Conservation (phyloP, 163 green algal species). For the Scenedesmus sp. region DNA sequence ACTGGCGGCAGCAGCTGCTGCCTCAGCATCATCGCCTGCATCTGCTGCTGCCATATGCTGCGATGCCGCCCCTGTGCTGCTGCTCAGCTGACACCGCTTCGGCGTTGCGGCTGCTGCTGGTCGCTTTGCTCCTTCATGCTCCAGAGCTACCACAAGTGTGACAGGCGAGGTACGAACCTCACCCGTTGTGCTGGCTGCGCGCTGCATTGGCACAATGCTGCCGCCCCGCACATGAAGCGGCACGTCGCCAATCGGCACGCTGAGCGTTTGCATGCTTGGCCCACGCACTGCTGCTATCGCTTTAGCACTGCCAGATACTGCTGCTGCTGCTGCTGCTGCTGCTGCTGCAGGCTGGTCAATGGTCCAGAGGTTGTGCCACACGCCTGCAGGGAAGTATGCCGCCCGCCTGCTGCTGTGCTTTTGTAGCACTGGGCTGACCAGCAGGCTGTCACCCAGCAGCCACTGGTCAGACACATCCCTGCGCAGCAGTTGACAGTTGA, state of each 20-base stretch:
- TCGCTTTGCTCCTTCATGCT: not conserved
- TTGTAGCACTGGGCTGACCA: constrained; percentile 73
- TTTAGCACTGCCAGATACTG: not conserved
- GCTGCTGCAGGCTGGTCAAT: not conserved
- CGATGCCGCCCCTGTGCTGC: not conserved
- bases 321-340: not conserved
- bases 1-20: not conserved
- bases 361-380: constrained; percentile 63
- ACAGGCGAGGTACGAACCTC: constrained; percentile 51
- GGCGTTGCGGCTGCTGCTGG: not conserved
- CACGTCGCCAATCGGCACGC: constrained; percentile 58
- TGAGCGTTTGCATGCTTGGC: constrained; percentile 1
- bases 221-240: constrained; percentile 65
- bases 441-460: constrained; percentile 68
- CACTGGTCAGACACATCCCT: constrained; percentile 59
- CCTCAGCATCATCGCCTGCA: not conserved
- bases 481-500: not conserved
- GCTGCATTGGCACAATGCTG: constrained; percentile 59
- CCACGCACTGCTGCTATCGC: not conserved
- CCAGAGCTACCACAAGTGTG: constrained; percentile 63
- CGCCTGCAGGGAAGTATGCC: constrained; percentile 70
- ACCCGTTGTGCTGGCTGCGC: constrained; percentile 51
- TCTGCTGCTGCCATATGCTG: not conserved
- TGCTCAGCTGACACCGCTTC: not conserved
- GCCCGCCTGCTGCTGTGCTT: constrained; percentile 48